Evolutionary conservation across 1,284 basidiomycete species (phyloP).

Genomic region (Boletus smithii): DNA sequence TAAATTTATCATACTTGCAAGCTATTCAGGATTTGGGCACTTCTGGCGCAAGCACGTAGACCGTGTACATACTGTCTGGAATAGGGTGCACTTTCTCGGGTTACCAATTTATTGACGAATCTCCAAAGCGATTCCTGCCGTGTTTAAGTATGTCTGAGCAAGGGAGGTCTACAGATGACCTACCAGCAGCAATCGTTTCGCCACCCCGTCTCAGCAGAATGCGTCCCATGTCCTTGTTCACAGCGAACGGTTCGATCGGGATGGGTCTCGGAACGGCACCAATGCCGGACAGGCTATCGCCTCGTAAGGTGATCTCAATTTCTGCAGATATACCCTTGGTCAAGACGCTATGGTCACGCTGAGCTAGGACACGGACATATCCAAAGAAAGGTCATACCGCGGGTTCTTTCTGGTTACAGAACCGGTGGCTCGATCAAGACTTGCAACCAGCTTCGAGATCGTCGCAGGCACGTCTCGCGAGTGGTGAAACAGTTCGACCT

Average conservation of each 20-base stretch:
- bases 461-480: conserved; percentile 89
- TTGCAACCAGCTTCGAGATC: conserved; percentile 75
- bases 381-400: conserved; percentile 45
- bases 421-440: conserved; percentile 78
- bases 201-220: conserved; percentile 85
- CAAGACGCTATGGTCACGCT: conserved; percentile 59
- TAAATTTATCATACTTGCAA: conserved; percentile 23
- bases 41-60: conserved; percentile 9
- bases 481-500: conserved; percentile 94
- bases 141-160: conserved; percentile 1
- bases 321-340: conserved; percentile 82
- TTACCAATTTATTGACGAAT: conserved; percentile 32
- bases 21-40: conserved; percentile 10
- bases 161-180: conserved; percentile 17
- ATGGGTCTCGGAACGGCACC: conserved; percentile 54
- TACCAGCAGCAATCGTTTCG: conserved; percentile 93
- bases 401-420: conserved; percentile 76
- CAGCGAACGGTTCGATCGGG: conserved; percentile 81
- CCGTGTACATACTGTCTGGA: conserved; percentile 12
- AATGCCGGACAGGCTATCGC: conserved; percentile 48
- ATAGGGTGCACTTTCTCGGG: background rate
- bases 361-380: background rate
- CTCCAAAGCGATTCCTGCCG: conserved; percentile 43
- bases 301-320: conserved; percentile 77
- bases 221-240: conserved; percentile 97